Evolutionary conservation across 139 green algal genomes (phyloP), one percentile per base, ranked within the genome.

Genomic region (Picochlorum sp.): DNA sequence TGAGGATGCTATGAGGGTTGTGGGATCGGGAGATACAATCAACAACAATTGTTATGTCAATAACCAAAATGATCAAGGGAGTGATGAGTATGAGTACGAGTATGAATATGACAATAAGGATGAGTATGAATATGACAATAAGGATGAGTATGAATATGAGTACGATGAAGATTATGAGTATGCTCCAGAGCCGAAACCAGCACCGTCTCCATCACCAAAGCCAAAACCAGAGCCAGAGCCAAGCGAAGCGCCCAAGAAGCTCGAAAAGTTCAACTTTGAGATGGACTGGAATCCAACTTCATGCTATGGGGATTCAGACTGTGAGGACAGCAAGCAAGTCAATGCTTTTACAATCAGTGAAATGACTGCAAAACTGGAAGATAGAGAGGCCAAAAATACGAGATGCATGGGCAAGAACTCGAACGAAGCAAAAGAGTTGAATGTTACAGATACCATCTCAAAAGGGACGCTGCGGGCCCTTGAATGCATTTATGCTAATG

Each of bases 321-420:
- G 45, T 18, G 16, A 51, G 16, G 45, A 51, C 15, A 51, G 45
- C 45, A 61, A 61, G 16, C 54, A 61, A 16, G 16, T 61, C 16
- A 51, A 61, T 18, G 28, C 15, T n/a, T 44, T 51, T 51, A 61
- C 54, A 6, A 61, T 44, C 16, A 38, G 26, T 3, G 54, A 61
- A 61, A 51, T 61, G 26, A 61, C 54, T 44, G 54, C 26, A 6
- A 38, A 44, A 7, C 28, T 38, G 0, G 54, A 61, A 61, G 16
- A 61, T 30, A 61, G 16, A 61, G 4, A 18, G 16, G 28, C 14
- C 14, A 61, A 61, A 18, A 38, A 61, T 16, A 61, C 16, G 58
- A n/a, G n/a, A 51, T 51, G 45, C 45, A 51, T 51, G 45, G 16
- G 16, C 45, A 51, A 51, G 45, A 51, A 51, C 16, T 51, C 45